Conservation (phyloP, 202 grass and related monocot genomes). For the Brachypodium distachyon region DNA sequence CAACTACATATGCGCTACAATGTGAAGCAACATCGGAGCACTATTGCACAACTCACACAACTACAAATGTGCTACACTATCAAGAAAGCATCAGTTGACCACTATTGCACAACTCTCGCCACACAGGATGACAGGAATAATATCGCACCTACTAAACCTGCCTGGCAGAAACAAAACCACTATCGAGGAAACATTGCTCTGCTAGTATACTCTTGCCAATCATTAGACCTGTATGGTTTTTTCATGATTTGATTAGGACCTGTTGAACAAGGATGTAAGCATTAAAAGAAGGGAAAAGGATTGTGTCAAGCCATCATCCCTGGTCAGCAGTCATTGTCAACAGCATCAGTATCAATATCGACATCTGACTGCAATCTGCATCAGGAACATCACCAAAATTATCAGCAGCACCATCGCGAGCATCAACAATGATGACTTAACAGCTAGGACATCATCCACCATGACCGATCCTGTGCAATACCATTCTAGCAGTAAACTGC, state of each 20-base stretch:
- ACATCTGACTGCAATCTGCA: slow-evolving; percentile 8
- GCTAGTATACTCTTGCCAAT: slow-evolving; percentile 6
- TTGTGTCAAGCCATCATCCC: slow-evolving; percentile 15
- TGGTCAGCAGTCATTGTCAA: slow-evolving; percentile 7
- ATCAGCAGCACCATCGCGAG: slow-evolving; percentile 29
- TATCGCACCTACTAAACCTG: too few relatives aligned
- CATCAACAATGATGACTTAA: slow-evolving; percentile 39
- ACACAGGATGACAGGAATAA: too few relatives aligned
- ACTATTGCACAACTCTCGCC: too few relatives aligned
- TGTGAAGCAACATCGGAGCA: too few relatives aligned
- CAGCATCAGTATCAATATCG: slow-evolving; percentile 12
- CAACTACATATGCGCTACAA: too few relatives aligned
- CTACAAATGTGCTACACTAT: neutral
- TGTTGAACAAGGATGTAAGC: neutral
- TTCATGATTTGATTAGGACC: slow-evolving; percentile 16
- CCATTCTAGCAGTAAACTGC: slow-evolving; percentile 41
- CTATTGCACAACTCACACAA: too few relatives aligned
- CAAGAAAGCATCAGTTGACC: neutral
- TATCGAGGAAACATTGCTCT: neutral
- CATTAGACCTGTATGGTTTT: slow-evolving; percentile 6
- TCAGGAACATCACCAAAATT: slow-evolving; percentile 15
- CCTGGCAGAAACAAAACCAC: too few relatives aligned
- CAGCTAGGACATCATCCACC: slow-evolving; percentile 54
- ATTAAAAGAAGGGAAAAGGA: neutral
- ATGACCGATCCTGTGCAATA: slow-evolving; percentile 43